Conservation (phyloP, 106 monocot species). For the Platanthera zijinensis region DNA sequence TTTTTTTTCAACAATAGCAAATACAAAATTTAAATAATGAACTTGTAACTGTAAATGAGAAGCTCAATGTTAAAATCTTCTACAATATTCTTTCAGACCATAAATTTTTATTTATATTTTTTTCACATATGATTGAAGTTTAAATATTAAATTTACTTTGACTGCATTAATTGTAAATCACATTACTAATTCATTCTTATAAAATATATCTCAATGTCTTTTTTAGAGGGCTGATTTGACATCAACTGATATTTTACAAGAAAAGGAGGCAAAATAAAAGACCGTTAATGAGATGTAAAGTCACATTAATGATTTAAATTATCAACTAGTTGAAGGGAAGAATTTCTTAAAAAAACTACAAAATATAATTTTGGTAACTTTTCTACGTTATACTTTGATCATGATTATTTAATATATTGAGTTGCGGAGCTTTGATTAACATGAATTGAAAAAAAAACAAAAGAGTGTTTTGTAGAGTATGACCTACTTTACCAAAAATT, state of each 20-base stretch:
- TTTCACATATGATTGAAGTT: not conserved
- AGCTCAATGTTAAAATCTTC: slow-evolving; percentile 45
- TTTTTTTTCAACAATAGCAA: slow-evolving; percentile 40
- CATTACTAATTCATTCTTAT: not conserved
- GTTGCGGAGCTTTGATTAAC: slow-evolving; percentile 4
- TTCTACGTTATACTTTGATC: not conserved
- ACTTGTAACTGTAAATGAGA: slow-evolving; percentile 49
- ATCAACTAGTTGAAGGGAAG: slow-evolving; percentile 58
- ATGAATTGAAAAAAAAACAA: slow-evolving; percentile 98
- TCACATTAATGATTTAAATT: slow-evolving; percentile 51
- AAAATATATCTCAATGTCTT: not conserved
- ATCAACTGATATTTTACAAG: slow-evolving; percentile 36
- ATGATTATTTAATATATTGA: not conserved
- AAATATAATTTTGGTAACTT: slow-evolving; percentile 82
- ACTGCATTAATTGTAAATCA: not conserved
- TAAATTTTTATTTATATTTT: not conserved
- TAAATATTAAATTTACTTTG: not conserved
- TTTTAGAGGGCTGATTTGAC: slow-evolving; percentile 58
- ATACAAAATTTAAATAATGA: slow-evolving; percentile 45
- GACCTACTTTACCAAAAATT: slow-evolving; percentile 47
- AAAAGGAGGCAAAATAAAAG: slow-evolving; percentile 43
- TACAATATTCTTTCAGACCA: not conserved
- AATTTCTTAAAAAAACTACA: slow-evolving; percentile 72
- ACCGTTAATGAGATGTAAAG: slow-evolving; percentile 35
- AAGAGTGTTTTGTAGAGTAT: slow-evolving; percentile 85